Evolutionary conservation across 257 asterid species (phyloP), one percentile per base, ranked within the genome.

Genomic region (Jacaranda mimosifolia): DNA sequence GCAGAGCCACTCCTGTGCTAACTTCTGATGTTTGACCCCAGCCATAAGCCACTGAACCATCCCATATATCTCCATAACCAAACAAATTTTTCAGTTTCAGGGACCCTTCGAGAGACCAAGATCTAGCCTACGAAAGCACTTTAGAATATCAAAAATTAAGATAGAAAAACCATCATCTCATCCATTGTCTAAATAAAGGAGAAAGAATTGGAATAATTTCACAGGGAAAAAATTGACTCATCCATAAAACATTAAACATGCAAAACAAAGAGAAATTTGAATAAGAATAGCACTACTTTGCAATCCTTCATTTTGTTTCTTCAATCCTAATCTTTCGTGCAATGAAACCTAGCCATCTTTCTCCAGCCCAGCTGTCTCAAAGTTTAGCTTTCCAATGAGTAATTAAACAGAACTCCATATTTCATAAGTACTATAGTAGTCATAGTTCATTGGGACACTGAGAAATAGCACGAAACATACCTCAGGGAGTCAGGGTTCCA

Each of bases 31-130:
- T 81, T 72, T 93, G 97, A 70, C 90, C 92, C 97, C 93, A 90
- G 75, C 97, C 95, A 80, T 96, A 96, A 76, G 90, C 90, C 83
- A 89, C 80, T 49, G 97, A 92, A 80, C 90, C 92, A 85, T 94
- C 97, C 98, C 97, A 96, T 69, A 92, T 9, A 86, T 96, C 99
- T 65, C 97, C 98, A 84, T 96, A 90, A 68, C 99, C 99, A 72
- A 92, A 84, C 85, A 92, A 70, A 81, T 91, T 96, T 83, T 90
- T 96, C 89, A 92, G 86, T 77, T 86, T 94, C 73, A 89, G 67
- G 6, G 96, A 82, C 48, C 92, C 96, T 84, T 94, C 97, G 15
- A 85, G 78, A 38, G 97, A 84, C 94, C 97, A 94, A 46, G 97
- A 88, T 80, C 96, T 87, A 83, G 97, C 90, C 99, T 96, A 75